Evolutionary conservation across 148 eudicot species (phyloP).

Genomic region (Silene latifolia): DNA sequence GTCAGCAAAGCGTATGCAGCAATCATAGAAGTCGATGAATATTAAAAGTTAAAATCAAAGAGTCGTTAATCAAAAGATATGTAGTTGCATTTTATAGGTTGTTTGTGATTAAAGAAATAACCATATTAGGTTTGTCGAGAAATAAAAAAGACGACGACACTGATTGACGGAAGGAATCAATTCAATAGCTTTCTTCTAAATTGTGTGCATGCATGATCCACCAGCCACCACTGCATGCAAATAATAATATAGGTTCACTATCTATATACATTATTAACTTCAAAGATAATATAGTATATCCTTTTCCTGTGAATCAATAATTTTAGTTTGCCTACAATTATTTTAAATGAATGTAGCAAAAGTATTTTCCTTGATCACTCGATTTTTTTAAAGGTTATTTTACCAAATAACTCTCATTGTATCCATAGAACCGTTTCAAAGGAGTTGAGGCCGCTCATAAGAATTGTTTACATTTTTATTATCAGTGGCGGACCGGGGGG

Average conservation of each 20-base stretch:
- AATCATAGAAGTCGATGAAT: slow-evolving; percentile 8
- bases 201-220: slow-evolving; percentile 11
- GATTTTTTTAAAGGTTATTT: too few species aligned
- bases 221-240: background rate
- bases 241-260: background rate
- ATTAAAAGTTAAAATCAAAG: slow-evolving; percentile 1
- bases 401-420: too few species aligned
- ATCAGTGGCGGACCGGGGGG: too few species aligned
- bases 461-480: too few species aligned
- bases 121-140: slow-evolving; percentile 10
- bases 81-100: slow-evolving; percentile 24
- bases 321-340: too few species aligned
- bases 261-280: background rate
- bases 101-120: slow-evolving; percentile 19
- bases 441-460: too few species aligned
- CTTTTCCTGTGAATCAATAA: too few species aligned
- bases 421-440: too few species aligned
- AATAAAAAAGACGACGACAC: slow-evolving; percentile 16
- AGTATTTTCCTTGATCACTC: too few species aligned
- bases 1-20: background rate
- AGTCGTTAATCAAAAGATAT: slow-evolving; percentile 7
- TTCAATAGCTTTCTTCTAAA: slow-evolving; percentile 7
- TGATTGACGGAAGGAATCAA: slow-evolving; percentile 15
- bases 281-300: background rate
- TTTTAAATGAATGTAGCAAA: too few species aligned